A percentile compares a stretch with the other conserved stretches of the same genome.
Evolutionary conservation across 1,139 yeast genomes (phyloP).

Genomic region (Pichia inconspicua): DNA sequence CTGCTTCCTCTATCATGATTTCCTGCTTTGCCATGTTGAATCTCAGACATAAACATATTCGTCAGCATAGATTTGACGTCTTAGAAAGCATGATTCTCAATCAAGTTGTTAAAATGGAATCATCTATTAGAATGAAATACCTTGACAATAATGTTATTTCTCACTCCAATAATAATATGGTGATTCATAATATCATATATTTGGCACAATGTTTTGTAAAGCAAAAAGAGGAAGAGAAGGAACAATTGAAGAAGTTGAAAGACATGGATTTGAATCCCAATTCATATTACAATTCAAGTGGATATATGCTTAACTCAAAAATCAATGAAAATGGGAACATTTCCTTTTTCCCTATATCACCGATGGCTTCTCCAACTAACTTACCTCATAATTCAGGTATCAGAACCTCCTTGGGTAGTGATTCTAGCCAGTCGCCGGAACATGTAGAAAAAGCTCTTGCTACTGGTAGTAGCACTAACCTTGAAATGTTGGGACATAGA

Average conservation of each 20-base stretch:
- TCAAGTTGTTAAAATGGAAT: conserved; percentile 19
- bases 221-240: conserved; percentile 18
- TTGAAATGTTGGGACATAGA: conserved; percentile 3
- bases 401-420: conserved; percentile 3
- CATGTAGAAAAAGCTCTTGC: conserved; percentile 6
- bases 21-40: conserved; percentile 22
- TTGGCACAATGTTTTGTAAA: conserved; percentile 20
- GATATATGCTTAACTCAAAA: conserved; percentile 7
- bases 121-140: conserved; percentile 23
- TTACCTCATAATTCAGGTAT: conserved; percentile 8
- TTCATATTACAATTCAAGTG: conserved; percentile 7
- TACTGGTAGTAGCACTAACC: neutral
- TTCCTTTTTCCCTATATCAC: conserved; percentile 21
- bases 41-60: conserved; percentile 15
- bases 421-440: conserved; percentile 7
- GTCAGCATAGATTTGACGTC: conserved; percentile 22
- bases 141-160: conserved; percentile 13
- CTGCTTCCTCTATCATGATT: conserved; percentile 39
- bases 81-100: conserved; percentile 22
- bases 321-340: conserved; percentile 11
- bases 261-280: conserved; percentile 11
- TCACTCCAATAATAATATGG: conserved; percentile 14
- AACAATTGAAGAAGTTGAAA: conserved; percentile 9
- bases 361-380: conserved; percentile 24
- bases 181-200: conserved; percentile 19